phyloP scores from a whole-genome alignment of 768 basidiomycete genomes.

The Xerocomellus dryophilus region DNA sequence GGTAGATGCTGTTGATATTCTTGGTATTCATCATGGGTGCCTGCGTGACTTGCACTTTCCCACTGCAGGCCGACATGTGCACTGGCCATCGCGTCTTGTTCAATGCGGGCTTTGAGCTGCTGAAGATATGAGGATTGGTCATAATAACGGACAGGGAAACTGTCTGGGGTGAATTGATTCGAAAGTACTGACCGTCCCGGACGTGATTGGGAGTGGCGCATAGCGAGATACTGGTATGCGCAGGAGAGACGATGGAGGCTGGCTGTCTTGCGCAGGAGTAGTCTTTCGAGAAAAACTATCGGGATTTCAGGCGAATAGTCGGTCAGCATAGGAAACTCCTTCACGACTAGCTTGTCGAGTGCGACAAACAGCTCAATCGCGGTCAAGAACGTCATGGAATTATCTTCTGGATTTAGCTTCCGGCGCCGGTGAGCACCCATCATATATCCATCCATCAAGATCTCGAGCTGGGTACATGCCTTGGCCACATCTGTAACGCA shows the following conservation, averaged over 20 bases:
- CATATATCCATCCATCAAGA: conserved; percentile 29
- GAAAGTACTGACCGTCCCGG: conserved; percentile 33
- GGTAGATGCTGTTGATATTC: too few relatives aligned
- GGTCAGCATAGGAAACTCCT: conserved; percentile 24
- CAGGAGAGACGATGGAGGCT: conserved; percentile 26
- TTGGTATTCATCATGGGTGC: too few relatives aligned
- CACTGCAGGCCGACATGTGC: neutral
- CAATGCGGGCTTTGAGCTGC: conserved; percentile 27
- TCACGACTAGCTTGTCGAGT: conserved; percentile 27
- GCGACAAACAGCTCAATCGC: conserved; percentile 34
- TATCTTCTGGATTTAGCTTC: conserved; percentile 24
- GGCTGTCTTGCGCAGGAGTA: conserved; percentile 29
- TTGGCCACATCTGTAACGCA: neutral
- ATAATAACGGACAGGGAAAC: conserved; percentile 39
- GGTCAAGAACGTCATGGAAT: conserved; percentile 40
- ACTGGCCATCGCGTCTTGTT: conserved; percentile 17
- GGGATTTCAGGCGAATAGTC: conserved; percentile 34
- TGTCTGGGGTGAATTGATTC: conserved; percentile 9
- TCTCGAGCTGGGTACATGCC: conserved; percentile 13
- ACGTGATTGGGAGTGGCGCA: conserved; percentile 23
- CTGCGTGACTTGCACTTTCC: too few relatives aligned
- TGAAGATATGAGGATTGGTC: conserved; percentile 4
- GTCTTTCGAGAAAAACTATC: conserved; percentile 11
- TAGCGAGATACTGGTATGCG: conserved; percentile 30
- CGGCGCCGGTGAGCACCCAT: conserved; percentile 1